Evolutionary conservation across 1,284 basidiomycete species (phyloP).

Genomic region (Ganoderma resinaceum): DNA sequence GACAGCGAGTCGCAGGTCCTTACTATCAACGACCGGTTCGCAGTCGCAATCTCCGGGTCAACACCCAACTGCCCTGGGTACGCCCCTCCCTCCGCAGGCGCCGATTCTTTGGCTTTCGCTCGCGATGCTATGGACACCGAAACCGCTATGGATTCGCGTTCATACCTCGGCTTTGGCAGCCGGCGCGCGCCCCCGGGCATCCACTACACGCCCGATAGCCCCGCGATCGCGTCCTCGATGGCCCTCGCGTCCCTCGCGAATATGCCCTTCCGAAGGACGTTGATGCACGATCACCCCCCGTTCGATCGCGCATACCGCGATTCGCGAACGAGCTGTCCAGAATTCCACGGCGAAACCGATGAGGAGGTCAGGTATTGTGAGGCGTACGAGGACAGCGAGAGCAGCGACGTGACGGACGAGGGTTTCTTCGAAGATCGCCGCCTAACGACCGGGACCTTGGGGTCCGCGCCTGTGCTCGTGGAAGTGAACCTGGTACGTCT

Average conservation of each 20-base stretch:
- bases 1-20: conserved; percentile 49
- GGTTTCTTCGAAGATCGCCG: conserved; percentile 40
- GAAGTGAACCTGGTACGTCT: conserved; percentile 42
- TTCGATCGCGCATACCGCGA: conserved; percentile 16
- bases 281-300: conserved; percentile 24
- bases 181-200: conserved; percentile 30
- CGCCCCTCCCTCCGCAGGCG: conserved; percentile 21
- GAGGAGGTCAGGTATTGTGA: conserved; percentile 9
- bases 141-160: conserved; percentile 39
- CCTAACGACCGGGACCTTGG: conserved; percentile 32
- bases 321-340: conserved; percentile 15
- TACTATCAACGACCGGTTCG: conserved; percentile 42
- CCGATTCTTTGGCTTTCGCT: conserved; percentile 34
- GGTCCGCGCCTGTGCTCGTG: conserved; percentile 39
- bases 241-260: conserved; percentile 31
- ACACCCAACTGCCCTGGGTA: conserved; percentile 24
- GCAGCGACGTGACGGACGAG: conserved; percentile 35
- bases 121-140: conserved; percentile 37
- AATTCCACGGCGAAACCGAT: conserved; percentile 12
- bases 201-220: conserved; percentile 31
- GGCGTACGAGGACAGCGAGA: conserved; percentile 13
- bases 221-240: conserved; percentile 35
- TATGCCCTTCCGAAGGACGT: conserved; percentile 22
- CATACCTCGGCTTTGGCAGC: conserved; percentile 32
- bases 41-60: conserved; percentile 19